Conservation (phyloP, 176 grass and related monocot genomes). For the Juncus effusus region DNA sequence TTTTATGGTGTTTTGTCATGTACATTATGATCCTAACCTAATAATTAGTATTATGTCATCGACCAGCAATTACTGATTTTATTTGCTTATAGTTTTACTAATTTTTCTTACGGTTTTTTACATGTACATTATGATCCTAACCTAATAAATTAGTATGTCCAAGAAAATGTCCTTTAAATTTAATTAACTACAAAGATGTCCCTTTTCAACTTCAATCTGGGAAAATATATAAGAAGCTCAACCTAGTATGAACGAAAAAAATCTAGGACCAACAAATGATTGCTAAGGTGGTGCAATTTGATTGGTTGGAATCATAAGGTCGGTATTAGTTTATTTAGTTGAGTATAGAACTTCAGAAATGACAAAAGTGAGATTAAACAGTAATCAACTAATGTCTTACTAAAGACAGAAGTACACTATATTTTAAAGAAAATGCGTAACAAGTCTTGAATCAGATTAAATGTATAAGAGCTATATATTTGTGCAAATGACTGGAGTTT, state of each 20-base stretch:
- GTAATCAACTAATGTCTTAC: slow-evolving; percentile 8
- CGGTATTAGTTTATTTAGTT: slow-evolving; percentile 7
- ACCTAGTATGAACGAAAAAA: slow-evolving; percentile 22
- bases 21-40: no score
- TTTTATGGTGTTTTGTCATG: no score
- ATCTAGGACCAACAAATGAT: slow-evolving; percentile 10
- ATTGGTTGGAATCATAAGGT: slow-evolving; percentile 13
- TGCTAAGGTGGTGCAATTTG: slow-evolving; percentile 4
- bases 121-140: no score
- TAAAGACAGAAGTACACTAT: slow-evolving; percentile 11
- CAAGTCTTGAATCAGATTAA: no score
- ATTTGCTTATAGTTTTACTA: no score
- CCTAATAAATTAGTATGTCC: not conserved
- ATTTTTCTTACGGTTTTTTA: no score
- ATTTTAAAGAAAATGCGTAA: not conserved
- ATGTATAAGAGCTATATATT: no score
- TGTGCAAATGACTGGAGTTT: no score
- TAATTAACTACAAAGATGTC: not conserved
- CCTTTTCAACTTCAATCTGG: not conserved
- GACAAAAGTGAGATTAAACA: not conserved
- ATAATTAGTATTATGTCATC: no score
- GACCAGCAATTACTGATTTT: no score
- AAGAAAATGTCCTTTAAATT: not conserved
- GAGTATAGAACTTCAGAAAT: not conserved
- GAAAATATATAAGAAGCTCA: not conserved